These are phyloP conservation scores for Penicillium rolfsii DNA, from an alignment of 2,329 filamentous ascomycete genomes.

Conservation along the genomic window DNA sequence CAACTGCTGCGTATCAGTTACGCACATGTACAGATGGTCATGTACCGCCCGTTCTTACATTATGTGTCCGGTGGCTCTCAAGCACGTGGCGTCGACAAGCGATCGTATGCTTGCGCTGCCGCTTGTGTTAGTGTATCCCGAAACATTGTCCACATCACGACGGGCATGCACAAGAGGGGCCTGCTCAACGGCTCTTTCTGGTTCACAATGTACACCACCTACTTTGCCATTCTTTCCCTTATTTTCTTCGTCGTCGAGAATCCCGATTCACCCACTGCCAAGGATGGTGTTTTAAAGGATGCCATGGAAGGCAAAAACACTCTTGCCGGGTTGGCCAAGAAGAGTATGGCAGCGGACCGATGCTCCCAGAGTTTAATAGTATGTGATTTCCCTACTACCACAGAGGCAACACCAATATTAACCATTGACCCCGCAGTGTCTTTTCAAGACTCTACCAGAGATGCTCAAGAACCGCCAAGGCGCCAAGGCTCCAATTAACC, in stretches of 20 bases:
- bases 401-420: conserved; percentile 3
- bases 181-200: conserved; percentile 66
- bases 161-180: conserved; percentile 65
- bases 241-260: conserved; percentile 69
- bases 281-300: conserved; percentile 78
- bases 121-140: conserved; percentile 68
- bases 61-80: conserved; percentile 60
- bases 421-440: conserved; percentile 54
- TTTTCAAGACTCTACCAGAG: conserved; percentile 84
- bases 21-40: conserved; percentile 65
- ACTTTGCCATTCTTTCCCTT: conserved; percentile 67
- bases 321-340: conserved; percentile 74
- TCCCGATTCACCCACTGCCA: conserved; percentile 61
- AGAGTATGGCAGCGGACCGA: conserved; percentile 85
- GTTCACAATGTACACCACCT: conserved; percentile 71
- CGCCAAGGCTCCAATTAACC: conserved; percentile 50
- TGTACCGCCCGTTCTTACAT: conserved; percentile 68
- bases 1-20: conserved; percentile 66
- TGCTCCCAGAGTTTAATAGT: conserved; percentile 79
- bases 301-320: conserved; percentile 83
- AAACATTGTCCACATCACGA: conserved; percentile 68
- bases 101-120: conserved; percentile 67
- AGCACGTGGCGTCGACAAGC: conserved; percentile 59
- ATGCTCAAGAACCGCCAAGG: conserved; percentile 62
- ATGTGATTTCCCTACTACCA: conserved; percentile 39